These are phyloP conservation scores for Canna indica DNA, from an alignment of 176 grass and related monocot genomes.

Conservation along the genomic window DNA sequence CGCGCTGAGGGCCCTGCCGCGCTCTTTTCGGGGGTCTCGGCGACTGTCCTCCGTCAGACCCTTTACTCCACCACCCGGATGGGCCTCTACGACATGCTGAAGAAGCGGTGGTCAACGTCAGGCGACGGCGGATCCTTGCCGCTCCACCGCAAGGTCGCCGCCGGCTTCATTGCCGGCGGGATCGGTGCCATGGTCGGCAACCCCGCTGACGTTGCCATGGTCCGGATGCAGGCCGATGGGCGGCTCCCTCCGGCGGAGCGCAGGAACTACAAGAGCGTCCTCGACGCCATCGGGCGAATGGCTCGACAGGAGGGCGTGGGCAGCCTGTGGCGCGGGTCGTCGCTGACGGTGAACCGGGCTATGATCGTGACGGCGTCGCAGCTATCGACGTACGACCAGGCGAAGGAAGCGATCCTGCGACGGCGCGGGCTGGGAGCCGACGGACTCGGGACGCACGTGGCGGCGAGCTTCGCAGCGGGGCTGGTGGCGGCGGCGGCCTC, in stretches of 20 bases:
- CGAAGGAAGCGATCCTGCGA: constrained; percentile 10
- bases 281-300: constrained; percentile 15
- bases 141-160: constrained; percentile 8
- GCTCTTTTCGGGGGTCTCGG: constrained; percentile 7
- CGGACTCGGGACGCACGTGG: constrained; percentile 11
- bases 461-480: constrained; percentile 7
- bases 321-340: not conserved
- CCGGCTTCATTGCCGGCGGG: constrained; percentile 11
- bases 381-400: constrained; percentile 17
- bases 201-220: constrained; percentile 16
- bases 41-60: constrained; percentile 12
- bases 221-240: constrained; percentile 15
- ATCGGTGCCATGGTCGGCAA: constrained; percentile 8
- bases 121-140: not conserved
- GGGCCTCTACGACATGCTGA: constrained; percentile 11
- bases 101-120: not conserved
- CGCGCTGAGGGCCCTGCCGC: constrained; percentile 3
- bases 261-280: constrained; percentile 18
- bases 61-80: constrained; percentile 14
- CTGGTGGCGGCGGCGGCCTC: constrained; percentile 7
- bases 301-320: not conserved
- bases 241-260: constrained; percentile 1
- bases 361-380: constrained; percentile 22
- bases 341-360: constrained; percentile 16
- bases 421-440: not conserved